Evolutionary conservation across 2,329 filamentous ascomycete genomes (phyloP).

Genomic region (Claviceps sorghi): DNA sequence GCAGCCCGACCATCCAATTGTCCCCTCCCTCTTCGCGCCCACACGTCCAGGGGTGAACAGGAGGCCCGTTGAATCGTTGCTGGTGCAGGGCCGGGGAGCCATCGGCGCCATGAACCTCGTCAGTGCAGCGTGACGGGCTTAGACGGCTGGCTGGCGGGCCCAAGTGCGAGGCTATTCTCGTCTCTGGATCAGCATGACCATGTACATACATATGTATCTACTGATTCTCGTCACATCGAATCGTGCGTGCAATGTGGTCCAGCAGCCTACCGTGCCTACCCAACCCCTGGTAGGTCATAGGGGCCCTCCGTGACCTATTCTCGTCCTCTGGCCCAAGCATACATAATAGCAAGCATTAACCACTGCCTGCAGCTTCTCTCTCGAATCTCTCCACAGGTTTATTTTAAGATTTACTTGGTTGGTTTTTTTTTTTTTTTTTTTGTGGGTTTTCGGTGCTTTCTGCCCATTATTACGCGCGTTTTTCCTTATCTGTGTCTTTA

Average conservation of each 20-base stretch:
- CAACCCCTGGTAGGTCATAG: no score
- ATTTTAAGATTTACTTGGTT: no score
- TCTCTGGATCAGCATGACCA: neutral
- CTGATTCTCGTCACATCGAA: neutral
- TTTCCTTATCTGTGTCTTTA: slow-evolving; percentile 7
- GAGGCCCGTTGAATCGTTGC: neutral
- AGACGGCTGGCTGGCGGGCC: neutral
- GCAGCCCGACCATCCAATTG: slow-evolving; percentile 9
- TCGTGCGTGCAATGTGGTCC: neutral
- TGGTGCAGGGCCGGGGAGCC: neutral
- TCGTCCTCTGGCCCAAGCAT: neutral
- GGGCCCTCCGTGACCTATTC: neutral
- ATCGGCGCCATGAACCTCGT: neutral
- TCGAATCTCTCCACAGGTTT: slow-evolving; percentile 7
- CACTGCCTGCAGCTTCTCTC: slow-evolving; percentile 22
- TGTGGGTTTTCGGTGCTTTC: slow-evolving; percentile 23
- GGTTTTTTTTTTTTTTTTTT: slow-evolving; percentile 14
- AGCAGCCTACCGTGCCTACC: neutral
- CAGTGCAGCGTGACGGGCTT: slow-evolving; percentile 2
- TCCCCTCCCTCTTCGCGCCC: slow-evolving; percentile 8
- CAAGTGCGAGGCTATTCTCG: neutral
- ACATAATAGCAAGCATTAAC: slow-evolving; percentile 31
- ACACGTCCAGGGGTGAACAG: neutral
- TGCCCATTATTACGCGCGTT: slow-evolving; percentile 18
- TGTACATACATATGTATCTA: neutral